Percentiles rank a stretch among this genome's conserved stretches.
These are phyloP conservation scores for Macrophomina pseudophaseolina DNA, from an alignment of 2,329 filamentous ascomycete genomes.

Conservation along the genomic window DNA sequence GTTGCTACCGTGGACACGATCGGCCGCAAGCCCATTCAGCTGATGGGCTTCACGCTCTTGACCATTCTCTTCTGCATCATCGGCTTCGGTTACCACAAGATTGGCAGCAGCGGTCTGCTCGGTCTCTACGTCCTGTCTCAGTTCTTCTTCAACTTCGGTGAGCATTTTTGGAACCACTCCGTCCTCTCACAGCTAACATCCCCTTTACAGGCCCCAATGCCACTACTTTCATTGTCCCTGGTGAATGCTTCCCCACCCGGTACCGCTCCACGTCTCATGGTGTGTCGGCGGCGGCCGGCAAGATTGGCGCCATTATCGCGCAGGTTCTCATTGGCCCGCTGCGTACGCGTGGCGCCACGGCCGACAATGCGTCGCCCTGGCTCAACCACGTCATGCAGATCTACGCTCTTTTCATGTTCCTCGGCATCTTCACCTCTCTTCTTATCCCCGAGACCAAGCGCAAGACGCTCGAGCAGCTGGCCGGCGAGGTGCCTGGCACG, in stretches of 20 bases:
- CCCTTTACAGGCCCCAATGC: slow-evolving; percentile 47
- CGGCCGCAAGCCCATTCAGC: slow-evolving; percentile 78
- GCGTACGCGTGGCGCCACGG: slow-evolving; percentile 59
- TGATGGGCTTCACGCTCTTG: slow-evolving; percentile 57
- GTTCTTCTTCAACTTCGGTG: slow-evolving; percentile 61
- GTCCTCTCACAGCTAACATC: slow-evolving; percentile 21
- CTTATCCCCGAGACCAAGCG: slow-evolving; percentile 81
- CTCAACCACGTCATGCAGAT: slow-evolving; percentile 77
- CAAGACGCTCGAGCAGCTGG: slow-evolving; percentile 72
- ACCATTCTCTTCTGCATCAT: slow-evolving; percentile 57
- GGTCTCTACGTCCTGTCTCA: slow-evolving; percentile 54
- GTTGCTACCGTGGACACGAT: slow-evolving; percentile 75
- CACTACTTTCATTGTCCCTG: slow-evolving; percentile 58
- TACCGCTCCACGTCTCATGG: slow-evolving; percentile 56
- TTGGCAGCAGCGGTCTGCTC: slow-evolving; percentile 49
- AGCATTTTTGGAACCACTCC: slow-evolving; percentile 30
- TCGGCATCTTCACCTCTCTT: slow-evolving; percentile 69
- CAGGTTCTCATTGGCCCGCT: slow-evolving; percentile 57
- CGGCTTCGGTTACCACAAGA: slow-evolving; percentile 54
- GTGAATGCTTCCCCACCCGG: slow-evolving; percentile 58
- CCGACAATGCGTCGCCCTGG: slow-evolving; percentile 63
- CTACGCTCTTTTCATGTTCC: slow-evolving; percentile 80
- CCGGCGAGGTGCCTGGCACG: slow-evolving; percentile 68
- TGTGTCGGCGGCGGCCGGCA: slow-evolving; percentile 54
- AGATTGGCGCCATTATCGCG: slow-evolving; percentile 56